Evolutionary conservation across 441 rosid species (phyloP).

Genomic region (Jatropha multifida): DNA sequence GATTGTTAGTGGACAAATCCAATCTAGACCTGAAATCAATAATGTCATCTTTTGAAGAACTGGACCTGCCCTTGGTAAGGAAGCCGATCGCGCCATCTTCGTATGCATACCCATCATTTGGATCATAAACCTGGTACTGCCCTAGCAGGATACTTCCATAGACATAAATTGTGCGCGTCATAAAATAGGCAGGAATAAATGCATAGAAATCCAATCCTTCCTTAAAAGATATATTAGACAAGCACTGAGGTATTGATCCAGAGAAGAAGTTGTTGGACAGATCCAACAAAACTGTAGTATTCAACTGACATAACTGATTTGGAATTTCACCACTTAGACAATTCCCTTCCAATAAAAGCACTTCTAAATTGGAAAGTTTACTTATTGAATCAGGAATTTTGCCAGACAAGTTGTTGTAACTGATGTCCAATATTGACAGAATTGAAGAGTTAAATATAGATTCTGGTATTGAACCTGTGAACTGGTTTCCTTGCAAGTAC

Average conservation of each 20-base stretch:
- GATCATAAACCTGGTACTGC: neutral
- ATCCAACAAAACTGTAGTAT: conserved; percentile 26
- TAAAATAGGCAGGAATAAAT: too few species aligned
- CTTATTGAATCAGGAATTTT: conserved; percentile 1
- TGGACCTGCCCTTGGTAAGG: neutral
- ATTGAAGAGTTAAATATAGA: neutral
- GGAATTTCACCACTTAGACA: neutral
- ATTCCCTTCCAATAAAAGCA: conserved; percentile 10
- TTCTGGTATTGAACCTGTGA: conserved; percentile 5
- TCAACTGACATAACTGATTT: conserved; percentile 13
- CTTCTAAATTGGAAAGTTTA: neutral
- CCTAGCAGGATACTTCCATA: neutral
- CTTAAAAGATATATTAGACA: conserved; percentile 15
- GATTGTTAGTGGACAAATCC: conserved; percentile 18
- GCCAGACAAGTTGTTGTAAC: conserved; percentile 1
- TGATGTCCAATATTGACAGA: neutral
- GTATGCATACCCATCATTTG: neutral
- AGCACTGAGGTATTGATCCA: conserved; percentile 19
- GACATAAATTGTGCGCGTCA: neutral
- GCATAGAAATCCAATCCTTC: neutral
- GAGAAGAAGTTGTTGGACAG: conserved; percentile 27
- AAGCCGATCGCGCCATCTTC: neutral
- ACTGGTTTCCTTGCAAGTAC: conserved; percentile 6
- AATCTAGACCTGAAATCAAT: conserved; percentile 11
- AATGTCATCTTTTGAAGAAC: neutral